phyloP scores from a whole-genome alignment of 257 asterid genomes.

The Nicotiana tabacum region DNA sequence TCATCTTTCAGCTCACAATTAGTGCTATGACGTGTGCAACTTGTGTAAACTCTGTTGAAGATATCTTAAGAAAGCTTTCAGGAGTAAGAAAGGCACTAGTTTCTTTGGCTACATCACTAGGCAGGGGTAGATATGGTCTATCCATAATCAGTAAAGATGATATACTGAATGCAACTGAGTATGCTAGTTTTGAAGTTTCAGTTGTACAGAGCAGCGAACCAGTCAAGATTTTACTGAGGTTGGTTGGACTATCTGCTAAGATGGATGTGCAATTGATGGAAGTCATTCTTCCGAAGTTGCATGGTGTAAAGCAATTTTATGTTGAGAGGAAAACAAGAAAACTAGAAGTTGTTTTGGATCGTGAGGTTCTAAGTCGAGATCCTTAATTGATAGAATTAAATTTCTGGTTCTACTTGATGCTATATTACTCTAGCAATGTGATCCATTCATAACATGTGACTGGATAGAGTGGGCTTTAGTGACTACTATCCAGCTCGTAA shows the following conservation, averaged over 20 bases:
- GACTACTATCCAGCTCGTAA: conserved; percentile 72
- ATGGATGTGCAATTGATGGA: conserved; percentile 65
- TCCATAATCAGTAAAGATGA: conserved; percentile 61
- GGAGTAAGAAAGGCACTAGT: conserved; percentile 86
- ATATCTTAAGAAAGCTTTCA: conserved; percentile 60
- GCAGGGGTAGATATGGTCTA: conserved; percentile 89
- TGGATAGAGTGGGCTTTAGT: conserved; percentile 94
- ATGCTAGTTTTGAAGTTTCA: conserved; percentile 97
- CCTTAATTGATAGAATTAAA: conserved; percentile 68
- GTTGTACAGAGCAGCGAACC: conserved; percentile 87
- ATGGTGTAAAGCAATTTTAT: conserved; percentile 68
- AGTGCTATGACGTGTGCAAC: conserved; percentile 99
- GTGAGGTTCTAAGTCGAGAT: conserved; percentile 87
- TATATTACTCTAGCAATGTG: conserved; percentile 72
- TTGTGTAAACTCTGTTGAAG: conserved; percentile 93
- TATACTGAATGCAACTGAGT: conserved; percentile 72
- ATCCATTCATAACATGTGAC: conserved; percentile 95
- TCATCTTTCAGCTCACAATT: conserved; percentile 55
- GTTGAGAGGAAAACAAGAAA: conserved; percentile 47
- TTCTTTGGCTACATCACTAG: conserved; percentile 81
- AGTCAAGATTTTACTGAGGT: conserved; percentile 67
- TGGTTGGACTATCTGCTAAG: conserved; percentile 61
- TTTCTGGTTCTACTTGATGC: conserved; percentile 78
- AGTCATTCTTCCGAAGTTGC: conserved; percentile 53
- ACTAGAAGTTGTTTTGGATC: conserved; percentile 76